Conservation (phyloP, 495 filamentous ascomycete species). For the Geoglossum glabrum region DNA sequence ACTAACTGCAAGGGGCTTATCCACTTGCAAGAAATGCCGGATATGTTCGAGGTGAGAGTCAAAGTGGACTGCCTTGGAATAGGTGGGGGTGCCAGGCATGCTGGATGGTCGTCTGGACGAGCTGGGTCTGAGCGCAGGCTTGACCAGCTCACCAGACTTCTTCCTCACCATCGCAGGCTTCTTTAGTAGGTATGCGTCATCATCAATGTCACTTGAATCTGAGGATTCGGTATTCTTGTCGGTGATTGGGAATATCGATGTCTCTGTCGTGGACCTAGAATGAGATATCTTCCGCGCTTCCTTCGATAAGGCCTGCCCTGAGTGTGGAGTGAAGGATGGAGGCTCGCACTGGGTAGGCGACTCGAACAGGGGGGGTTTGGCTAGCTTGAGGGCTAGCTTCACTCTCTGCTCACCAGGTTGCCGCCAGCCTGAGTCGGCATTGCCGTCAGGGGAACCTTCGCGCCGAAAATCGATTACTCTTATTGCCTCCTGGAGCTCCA, state of each 20-base stretch:
- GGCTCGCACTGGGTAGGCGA: background rate
- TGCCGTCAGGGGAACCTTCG: slow-evolving; percentile 33
- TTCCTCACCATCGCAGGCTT: slow-evolving; percentile 86
- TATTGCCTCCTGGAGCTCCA: slow-evolving; percentile 68
- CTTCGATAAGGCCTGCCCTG: slow-evolving; percentile 24
- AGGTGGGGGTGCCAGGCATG: slow-evolving; percentile 94
- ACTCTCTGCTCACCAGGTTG: background rate
- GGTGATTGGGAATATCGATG: slow-evolving; percentile 28
- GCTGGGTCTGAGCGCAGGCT: slow-evolving; percentile 68
- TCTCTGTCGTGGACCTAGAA: slow-evolving; percentile 68
- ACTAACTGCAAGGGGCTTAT: slow-evolving; percentile 84
- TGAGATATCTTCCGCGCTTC: slow-evolving; percentile 54
- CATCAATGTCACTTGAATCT: slow-evolving; percentile 27
- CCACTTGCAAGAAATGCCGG: slow-evolving; percentile 81
- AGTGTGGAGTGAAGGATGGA: background rate
- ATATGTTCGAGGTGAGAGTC: slow-evolving; percentile 89
- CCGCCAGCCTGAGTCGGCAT: background rate
- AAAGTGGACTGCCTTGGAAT: slow-evolving; percentile 88
- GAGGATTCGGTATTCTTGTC: slow-evolving; percentile 32
- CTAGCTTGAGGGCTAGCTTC: background rate
- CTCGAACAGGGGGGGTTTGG: background rate
- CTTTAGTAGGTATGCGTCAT: slow-evolving; percentile 36
- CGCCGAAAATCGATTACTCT: slow-evolving; percentile 53
- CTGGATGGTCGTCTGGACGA: slow-evolving; percentile 62
- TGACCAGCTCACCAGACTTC: slow-evolving; percentile 92